Base-by-base conservation (phyloP, 257 asterid genomes). In the Primulina eburnea region DNA sequence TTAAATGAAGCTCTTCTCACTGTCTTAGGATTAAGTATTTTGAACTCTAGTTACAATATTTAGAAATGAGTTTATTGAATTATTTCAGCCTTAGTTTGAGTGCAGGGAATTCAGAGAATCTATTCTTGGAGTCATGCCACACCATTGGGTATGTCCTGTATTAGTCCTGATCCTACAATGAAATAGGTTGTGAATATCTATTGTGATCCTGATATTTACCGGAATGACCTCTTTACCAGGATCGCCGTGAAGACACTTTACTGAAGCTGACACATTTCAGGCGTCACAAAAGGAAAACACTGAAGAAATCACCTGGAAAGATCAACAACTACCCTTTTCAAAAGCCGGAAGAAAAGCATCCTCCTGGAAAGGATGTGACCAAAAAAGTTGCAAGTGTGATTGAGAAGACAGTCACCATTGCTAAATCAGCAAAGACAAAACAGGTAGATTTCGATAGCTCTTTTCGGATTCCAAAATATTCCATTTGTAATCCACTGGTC, bases 21-120 rank as follows among this genome's bases (percentile, higher is more conserved):
- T 38, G 18, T 58, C 34, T 43, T 43, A 18, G 55, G 59, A 69
- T 28, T 16, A 17, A 66, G 21, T 62, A 33, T 53, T 66, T 28
- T 26, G 29, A 47, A 21, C 24, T 21, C 24, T 0, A 21, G 24
- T 21, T 21, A 21, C 24, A 21, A 21, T 21, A 21, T 21, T 60
- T 40, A 56, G 26, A 63, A 24, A 55, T 67, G 72, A 56, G 17
- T 74, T 75, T 40, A 76, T 81, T 72, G 64, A 67, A 62, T 73
- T 61, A 60, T 76, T 77, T 78, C 84, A 74, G 40, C 83, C 67
- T 65, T 76, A 94, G 98, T 88, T 87, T 79, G 98, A 94, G 77
- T 94, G 99, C 85, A 87, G 99, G 92, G 89, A 91, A 78, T 89
- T 85, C 71, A 85, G 99, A 83, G 97, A 94, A 88, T 94, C 99